phyloP scores from a whole-genome alignment of 2,329 filamentous ascomycete species.

The Exserohilum rostratum region DNA sequence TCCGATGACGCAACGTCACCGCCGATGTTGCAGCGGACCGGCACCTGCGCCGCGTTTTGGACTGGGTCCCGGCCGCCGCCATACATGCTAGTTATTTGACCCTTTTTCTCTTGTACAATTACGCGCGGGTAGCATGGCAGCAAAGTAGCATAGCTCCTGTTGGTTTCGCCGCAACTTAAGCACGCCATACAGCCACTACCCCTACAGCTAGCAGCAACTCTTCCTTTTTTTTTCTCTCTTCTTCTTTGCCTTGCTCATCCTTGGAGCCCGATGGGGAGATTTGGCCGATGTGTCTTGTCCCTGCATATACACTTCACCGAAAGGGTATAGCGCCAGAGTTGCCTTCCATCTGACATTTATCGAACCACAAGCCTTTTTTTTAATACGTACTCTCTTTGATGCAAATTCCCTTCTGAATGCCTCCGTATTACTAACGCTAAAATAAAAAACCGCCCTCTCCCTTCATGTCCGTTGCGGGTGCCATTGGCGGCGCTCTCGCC shows the following conservation, averaged over 20 bases:
- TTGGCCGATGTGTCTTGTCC: slow-evolving; percentile 5
- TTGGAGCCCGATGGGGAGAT: not conserved
- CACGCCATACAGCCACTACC: too few relatives aligned
- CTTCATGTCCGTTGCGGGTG: slow-evolving; percentile 20
- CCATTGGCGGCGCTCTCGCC: slow-evolving; percentile 21
- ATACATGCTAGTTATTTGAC: too few relatives aligned
- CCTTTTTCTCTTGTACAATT: too few relatives aligned
- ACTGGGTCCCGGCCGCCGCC: too few relatives aligned
- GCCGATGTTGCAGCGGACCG: too few relatives aligned
- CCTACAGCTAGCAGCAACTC: not conserved
- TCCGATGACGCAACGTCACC: too few relatives aligned
- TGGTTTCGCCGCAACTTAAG: too few relatives aligned
- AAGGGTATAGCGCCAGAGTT: slow-evolving; percentile 28
- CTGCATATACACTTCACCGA: slow-evolving; percentile 27
- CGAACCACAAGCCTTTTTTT: slow-evolving; percentile 8
- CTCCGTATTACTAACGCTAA: slow-evolving; percentile 12
- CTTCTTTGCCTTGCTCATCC: too few relatives aligned
- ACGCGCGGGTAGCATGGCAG: too few relatives aligned
- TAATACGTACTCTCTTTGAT: too few relatives aligned
- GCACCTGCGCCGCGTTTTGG: too few relatives aligned
- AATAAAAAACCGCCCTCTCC: not conserved
- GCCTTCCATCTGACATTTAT: slow-evolving; percentile 13
- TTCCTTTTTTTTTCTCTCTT: not conserved
- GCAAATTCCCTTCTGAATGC: slow-evolving; percentile 1
- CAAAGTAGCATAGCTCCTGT: too few relatives aligned